Evolutionary conservation across 2,329 filamentous ascomycete species (phyloP).

Genomic region (Raffaelea arxii): DNA sequence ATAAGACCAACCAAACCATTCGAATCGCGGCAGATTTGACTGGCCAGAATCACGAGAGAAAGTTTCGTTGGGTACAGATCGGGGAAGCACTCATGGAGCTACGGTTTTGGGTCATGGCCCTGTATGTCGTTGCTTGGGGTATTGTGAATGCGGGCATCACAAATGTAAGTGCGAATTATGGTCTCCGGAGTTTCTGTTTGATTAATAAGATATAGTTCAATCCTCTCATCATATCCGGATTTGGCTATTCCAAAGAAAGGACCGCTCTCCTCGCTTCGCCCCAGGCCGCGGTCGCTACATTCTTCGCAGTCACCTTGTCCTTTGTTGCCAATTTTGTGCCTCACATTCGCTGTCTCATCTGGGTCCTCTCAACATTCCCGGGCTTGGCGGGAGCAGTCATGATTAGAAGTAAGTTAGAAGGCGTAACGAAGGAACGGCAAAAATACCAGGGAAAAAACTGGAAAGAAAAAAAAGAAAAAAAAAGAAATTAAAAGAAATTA

Average conservation of each 20-base stretch:
- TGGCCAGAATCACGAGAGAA: not conserved
- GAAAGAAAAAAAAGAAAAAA: not conserved
- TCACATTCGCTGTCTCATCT: not conserved
- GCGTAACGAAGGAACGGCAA: not conserved
- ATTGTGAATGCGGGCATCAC: slow-evolving; percentile 1
- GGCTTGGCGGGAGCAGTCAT: not conserved
- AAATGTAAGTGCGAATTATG: not conserved
- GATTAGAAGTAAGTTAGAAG: slow-evolving; percentile 1
- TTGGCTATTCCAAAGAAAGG: not conserved
- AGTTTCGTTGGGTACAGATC: slow-evolving; percentile 1
- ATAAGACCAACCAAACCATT: not conserved
- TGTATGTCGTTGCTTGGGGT: slow-evolving; percentile 1
- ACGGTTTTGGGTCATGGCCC: not conserved
- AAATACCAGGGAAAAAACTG: not conserved
- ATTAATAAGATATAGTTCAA: not conserved
- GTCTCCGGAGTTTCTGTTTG: not conserved
- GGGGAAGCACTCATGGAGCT: not conserved
- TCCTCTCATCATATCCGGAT: slow-evolving; percentile 1
- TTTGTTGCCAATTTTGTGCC: not conserved
- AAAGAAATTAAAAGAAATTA: not conserved
- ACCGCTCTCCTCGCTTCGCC: not conserved
- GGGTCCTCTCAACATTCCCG: not conserved
- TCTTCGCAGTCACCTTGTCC: not conserved
- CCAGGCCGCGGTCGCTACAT: not conserved
- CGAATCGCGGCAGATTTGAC: not conserved